These are phyloP conservation scores for Hippophae gyantsensis DNA, from an alignment of 306 rosid species.

Conservation along the genomic window DNA sequence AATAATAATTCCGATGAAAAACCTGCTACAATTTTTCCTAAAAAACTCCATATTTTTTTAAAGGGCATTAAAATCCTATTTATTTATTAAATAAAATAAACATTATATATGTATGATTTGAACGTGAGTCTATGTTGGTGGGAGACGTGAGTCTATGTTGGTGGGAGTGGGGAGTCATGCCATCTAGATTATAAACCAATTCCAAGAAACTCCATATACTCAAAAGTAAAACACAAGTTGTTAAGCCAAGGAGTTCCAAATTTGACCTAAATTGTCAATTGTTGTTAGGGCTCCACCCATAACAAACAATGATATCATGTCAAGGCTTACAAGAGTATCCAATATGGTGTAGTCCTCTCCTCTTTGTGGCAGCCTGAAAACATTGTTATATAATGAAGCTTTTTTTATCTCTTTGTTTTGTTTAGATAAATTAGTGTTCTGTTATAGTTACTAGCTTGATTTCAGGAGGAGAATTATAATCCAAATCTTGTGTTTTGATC, in stretches of 20 bases:
- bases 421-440: too few species aligned
- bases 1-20: too few species aligned
- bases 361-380: constrained; percentile 5
- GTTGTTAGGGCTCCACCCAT: constrained; percentile 5
- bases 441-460: not conserved
- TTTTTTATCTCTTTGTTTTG: not conserved
- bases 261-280: constrained; percentile 12
- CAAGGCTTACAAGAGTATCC: constrained; percentile 1
- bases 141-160: too few species aligned
- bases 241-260: constrained; percentile 3
- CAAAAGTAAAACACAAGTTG: constrained; percentile 1
- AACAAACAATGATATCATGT: constrained; percentile 8
- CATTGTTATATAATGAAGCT: not conserved
- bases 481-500: not conserved
- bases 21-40: too few species aligned
- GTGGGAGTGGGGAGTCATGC: too few species aligned
- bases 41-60: not conserved
- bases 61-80: constrained; percentile 3
- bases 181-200: constrained; percentile 1
- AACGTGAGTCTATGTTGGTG: too few species aligned
- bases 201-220: constrained; percentile 16
- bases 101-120: too few species aligned
- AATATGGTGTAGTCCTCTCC: constrained; percentile 13
- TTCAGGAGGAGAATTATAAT: not conserved
- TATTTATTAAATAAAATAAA: too few species aligned